Base-by-base conservation (phyloP, 257 asterid species). In the Catharanthus roseus region DNA sequence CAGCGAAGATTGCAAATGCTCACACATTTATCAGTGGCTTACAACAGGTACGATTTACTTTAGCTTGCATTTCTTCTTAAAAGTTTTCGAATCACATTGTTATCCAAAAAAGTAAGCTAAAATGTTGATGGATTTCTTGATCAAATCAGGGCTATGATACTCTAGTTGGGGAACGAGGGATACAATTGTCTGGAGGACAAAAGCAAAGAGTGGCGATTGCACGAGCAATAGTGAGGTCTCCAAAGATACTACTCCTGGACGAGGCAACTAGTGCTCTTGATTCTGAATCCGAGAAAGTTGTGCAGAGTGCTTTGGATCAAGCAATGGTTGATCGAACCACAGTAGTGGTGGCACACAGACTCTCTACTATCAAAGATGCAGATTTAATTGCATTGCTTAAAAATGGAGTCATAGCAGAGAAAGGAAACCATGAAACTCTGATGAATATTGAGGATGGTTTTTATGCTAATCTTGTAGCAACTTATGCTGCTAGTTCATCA, bases 271-370 rank as follows among this genome's bases (percentile, higher is more conserved):
- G 80, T 70, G 75, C 80, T 8, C 68, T 76, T 10, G 80, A 76
- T 51, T 53, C 80, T 15, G 80, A 76, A 44, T 81, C 85, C 38
- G 85, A 81, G 74, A 81, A 76, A 47, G 72, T 75, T 23, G 85
- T 77, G 53, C 82, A 81, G 56, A 81, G 72, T 33, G 83, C 85
- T 6, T 33, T 81, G 11, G 82, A 78, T 34, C 75, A 76, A 1
- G 81, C 70, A 13, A 81, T 75, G 81, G 28, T 75, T 11, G 81
- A 77, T 4, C 76, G 79, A 55, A 81, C 82, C 13, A 78, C 81
- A 0, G 58, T 81, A 1, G 79, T 81, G 64, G 83, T 78, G 72
- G 79, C 85, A 4, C 85, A 81, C 49, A 75, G 82, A 65, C 70
- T 81, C 18, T 76, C 72, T 42, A 67, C 71, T 0, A 29, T 67